Base-by-base conservation (phyloP, 805 yeast genomes). In the Candida piceae region DNA sequence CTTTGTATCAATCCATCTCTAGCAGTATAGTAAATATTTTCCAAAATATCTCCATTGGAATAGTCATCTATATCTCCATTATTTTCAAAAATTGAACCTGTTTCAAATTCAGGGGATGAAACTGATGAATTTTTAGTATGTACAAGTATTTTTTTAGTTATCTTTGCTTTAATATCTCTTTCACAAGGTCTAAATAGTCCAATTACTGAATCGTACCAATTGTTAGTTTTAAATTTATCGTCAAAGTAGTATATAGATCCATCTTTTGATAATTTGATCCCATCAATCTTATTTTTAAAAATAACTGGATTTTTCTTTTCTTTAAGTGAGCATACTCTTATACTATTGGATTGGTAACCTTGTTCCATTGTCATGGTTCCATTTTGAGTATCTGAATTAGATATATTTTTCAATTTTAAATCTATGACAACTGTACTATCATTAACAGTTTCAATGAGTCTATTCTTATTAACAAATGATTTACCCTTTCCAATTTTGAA, bases 1-100 rank as follows among this genome's bases (percentile, higher is more conserved):
- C 63, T 60, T 34, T 58, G 62, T 23, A 63, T 57, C 5, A 77
- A 58, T 2, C 84, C 84, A 55, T 78, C 84, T n/a, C 76, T 75
- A 1, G 78, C 67, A 12, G 52, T 53, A 39, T 57, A 68, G 48
- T 63, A 72, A 5, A 27, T 16, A 7, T 12, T 17, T 44, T 39
- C 9, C 16, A 7, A 7, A 24, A 12, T 24, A 24, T 24, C 20
- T 27, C 36, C 44, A 17, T 20, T 21, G 11, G 37, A 24, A n/a
- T 32, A 13, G 4, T 42, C 47, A 16, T 39, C 42, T 6, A 40
- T 46, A 20, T 49, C 42, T 17, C 50, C 49, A 7, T 38, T 41
- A 12, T 32, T 33, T 10, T 46, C 42, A 3, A 39, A 38, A 9
- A 5, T 5, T 3, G n/a, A n/a, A n/a, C n/a, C n/a, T n/a, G n/a